Evolutionary conservation across 352 stramenopile genomes (phyloP).

Genomic region (Phytophthora sp.): DNA sequence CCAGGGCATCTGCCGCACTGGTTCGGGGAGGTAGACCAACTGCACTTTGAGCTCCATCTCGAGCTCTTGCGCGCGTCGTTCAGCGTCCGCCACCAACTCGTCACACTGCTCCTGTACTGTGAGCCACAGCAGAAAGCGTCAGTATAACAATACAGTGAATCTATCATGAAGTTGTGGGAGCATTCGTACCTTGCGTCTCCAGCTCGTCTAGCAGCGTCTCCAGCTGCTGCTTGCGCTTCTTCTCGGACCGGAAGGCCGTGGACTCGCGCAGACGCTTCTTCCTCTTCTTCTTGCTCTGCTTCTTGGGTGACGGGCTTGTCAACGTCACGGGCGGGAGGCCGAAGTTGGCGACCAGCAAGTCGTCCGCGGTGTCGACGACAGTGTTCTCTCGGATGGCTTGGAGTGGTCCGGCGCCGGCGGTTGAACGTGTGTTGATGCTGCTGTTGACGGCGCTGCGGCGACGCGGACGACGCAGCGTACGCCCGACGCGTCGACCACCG

Average conservation of each 20-base stretch:
- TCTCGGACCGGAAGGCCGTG: slow-evolving; percentile 33
- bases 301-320: slow-evolving; percentile 33
- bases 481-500: slow-evolving; percentile 42
- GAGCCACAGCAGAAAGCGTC: not conserved
- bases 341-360: slow-evolving; percentile 18
- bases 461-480: slow-evolving; percentile 51
- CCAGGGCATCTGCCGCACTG: slow-evolving; percentile 79
- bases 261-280: slow-evolving; percentile 42
- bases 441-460: slow-evolving; percentile 32
- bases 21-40: slow-evolving; percentile 74
- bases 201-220: slow-evolving; percentile 61
- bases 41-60: slow-evolving; percentile 82
- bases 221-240: slow-evolving; percentile 50
- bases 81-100: slow-evolving; percentile 54
- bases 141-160: slow-evolving; percentile 2
- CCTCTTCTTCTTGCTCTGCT: slow-evolving; percentile 41
- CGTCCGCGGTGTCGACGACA: slow-evolving; percentile 44
- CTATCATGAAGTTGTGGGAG: not conserved
- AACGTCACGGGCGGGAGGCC: slow-evolving; percentile 17
- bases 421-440: slow-evolving; percentile 19
- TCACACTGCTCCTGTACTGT: slow-evolving; percentile 74
- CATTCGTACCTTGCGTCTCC: slow-evolving; percentile 58
- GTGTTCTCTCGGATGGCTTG: slow-evolving; percentile 73
- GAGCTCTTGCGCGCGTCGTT: slow-evolving; percentile 67
- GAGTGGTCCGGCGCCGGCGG: slow-evolving; percentile 32